Conservation (phyloP, 495 filamentous ascomycete genomes). For the Aspergillus ellipticus region DNA sequence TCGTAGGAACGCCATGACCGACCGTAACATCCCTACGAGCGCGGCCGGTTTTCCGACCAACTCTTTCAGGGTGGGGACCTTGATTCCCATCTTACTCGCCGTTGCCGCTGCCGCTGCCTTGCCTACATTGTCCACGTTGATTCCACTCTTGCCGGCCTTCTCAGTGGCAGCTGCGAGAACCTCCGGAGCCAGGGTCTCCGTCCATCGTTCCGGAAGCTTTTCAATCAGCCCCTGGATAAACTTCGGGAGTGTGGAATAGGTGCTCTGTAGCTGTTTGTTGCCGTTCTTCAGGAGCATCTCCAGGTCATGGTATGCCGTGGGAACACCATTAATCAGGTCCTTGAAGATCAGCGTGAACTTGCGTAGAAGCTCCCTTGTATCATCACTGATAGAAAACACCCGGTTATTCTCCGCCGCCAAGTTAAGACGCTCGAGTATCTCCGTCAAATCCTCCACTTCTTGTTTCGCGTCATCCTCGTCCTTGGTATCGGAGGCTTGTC, state of each 20-base stretch:
- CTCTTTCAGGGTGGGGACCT: conserved; percentile 64
- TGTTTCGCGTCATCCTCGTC: conserved; percentile 41
- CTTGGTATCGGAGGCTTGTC: conserved; percentile 14
- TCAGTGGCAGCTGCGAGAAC: conserved; percentile 71
- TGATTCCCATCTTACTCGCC: conserved; percentile 48
- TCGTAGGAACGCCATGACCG: conserved; percentile 80
- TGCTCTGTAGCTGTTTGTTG: conserved; percentile 68
- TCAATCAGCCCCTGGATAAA: conserved; percentile 85
- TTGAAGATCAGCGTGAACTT: conserved; percentile 87
- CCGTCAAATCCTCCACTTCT: conserved; percentile 72
- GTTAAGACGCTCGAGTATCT: conserved; percentile 74
- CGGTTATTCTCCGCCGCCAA: conserved; percentile 73
- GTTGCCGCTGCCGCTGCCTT: conserved; percentile 46
- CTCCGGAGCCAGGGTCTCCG: conserved; percentile 69
- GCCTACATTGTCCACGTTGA: conserved; percentile 53
- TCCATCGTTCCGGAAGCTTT: conserved; percentile 79
- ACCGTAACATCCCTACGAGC: conserved; percentile 74
- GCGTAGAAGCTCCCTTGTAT: conserved; percentile 72
- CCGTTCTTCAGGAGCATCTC: conserved; percentile 75
- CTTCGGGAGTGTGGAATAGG: conserved; percentile 71
- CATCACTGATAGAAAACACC: conserved; percentile 75
- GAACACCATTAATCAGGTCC: conserved; percentile 86
- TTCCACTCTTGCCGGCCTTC: conserved; percentile 61
- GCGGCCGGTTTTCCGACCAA: conserved; percentile 84
- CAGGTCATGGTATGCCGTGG: conserved; percentile 89